Evolutionary conservation across 345 rosid species (phyloP), one percentile per base, ranked within the genome.

Genomic region (Acer yangbiense): DNA sequence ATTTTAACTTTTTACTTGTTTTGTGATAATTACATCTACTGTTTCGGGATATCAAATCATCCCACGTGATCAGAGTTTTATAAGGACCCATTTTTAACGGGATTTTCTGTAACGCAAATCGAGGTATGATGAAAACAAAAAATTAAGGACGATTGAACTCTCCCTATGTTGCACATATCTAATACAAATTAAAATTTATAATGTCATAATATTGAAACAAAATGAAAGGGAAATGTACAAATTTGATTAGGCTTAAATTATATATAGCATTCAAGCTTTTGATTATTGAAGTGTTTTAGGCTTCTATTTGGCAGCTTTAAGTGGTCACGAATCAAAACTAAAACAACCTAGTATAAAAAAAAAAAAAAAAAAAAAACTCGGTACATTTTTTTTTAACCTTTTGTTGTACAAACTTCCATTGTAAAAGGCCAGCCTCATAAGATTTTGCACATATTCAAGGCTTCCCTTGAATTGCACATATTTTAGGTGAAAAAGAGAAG

Each of bases 391-490:
- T 20, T 6, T 10, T 50, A 11, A 8, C 7, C 20, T 72, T 46
- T 23, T 73, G 68, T 58, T 35, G 39, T 35, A 76, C 81, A 65
- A 76, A 71, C 74, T 65, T 78, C 58, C 70, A 73, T 63, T 69
- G 82, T 63, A 58, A 75, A 83, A 73, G 71, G 61, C 48, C 63
- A 60, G 64, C 25, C 64, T 58, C 64, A 35, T 35, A 35, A 35
- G 39, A 35, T 60, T 10, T 46, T 18, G 27, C 46, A 43, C 39
- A 35, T 35, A 35, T 35, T 35, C 39, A 35, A 57, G 62, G 23
- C 27, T 60, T 64, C 71, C 75, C 77, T 71, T 74, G 78, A 62
- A 80, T 66, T 79, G 83, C 84, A 76, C 74, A 67, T 68, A 60
- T 21, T 60, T 55, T 35, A 2, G 35, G 82, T 73, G 81, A 72